A percentile compares a stretch with the other conserved stretches of the same genome.
Evolutionary conservation across 768 basidiomycete species (phyloP).

Genomic region (Lactarius pseudohatsudake): DNA sequence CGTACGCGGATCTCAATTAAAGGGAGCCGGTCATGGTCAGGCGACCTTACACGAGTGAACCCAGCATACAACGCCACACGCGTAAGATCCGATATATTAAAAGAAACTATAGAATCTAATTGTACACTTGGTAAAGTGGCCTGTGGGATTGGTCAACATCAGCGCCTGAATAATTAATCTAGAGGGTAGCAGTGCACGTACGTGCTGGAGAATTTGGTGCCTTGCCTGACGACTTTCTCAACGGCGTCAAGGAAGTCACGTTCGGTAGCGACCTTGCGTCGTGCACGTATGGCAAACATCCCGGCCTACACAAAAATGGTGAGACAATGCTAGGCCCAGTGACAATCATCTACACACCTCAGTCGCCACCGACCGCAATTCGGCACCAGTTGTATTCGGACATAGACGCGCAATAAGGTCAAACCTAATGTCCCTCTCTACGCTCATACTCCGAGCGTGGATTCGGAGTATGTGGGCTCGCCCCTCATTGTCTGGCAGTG

Average conservation of each 20-base stretch:
- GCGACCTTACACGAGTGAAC: neutral
- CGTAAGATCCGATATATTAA: slow-evolving; percentile 16
- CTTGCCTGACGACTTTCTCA: slow-evolving; percentile 97
- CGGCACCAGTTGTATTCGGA: slow-evolving; percentile 98
- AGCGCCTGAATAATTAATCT: slow-evolving; percentile 13
- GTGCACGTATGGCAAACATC: slow-evolving; percentile 99
- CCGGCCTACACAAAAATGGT: slow-evolving; percentile 61
- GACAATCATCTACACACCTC: slow-evolving; percentile 55
- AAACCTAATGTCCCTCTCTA: slow-evolving; percentile 95
- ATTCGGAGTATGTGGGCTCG: slow-evolving; percentile 96
- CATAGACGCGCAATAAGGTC: slow-evolving; percentile 96
- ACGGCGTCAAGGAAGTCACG: slow-evolving; percentile 97
- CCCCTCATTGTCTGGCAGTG: slow-evolving; percentile 91
- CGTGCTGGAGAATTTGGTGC: slow-evolving; percentile 98
- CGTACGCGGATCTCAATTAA: slow-evolving; percentile 13
- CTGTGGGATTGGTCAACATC: slow-evolving; percentile 40
- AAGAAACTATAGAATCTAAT: slow-evolving; percentile 48
- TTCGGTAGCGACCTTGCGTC: slow-evolving; percentile 95
- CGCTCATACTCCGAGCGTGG: slow-evolving; percentile 97
- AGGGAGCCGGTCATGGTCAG: neutral
- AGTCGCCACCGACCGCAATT: slow-evolving; percentile 93
- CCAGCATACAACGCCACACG: neutral
- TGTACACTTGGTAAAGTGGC: slow-evolving; percentile 91
- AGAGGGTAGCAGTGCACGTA: slow-evolving; percentile 46
- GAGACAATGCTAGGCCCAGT: slow-evolving; percentile 2